Percentiles rank a stretch among this genome's conserved stretches.
Conservation (phyloP, 169 alveolate genomes). For the Babesia sp. region DNA sequence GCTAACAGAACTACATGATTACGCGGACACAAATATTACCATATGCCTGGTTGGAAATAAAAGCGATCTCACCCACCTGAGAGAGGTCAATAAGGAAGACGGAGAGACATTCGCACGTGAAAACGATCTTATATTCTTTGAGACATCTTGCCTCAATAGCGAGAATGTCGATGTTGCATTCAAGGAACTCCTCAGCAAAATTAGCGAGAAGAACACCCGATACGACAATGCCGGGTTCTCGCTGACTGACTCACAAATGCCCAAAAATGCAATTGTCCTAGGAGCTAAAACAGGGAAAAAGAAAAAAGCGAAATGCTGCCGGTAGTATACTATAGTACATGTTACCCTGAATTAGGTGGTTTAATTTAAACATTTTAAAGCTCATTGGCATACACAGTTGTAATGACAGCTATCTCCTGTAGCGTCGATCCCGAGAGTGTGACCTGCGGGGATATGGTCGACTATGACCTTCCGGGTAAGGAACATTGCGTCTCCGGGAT, state of each 20-base stretch:
- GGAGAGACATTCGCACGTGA: constrained; percentile 88
- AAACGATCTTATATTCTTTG: constrained; percentile 91
- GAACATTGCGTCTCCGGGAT: too few relatives aligned
- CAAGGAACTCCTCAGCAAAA: constrained; percentile 73
- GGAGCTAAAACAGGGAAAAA: constrained; percentile 11
- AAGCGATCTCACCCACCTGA: constrained; percentile 88
- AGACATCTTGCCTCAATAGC: constrained; percentile 94
- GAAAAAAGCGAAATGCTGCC: constrained; percentile 32
- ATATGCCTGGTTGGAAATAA: constrained; percentile 97
- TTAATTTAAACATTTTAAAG: too few relatives aligned
- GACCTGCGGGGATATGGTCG: neutral
- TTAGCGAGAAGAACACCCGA: constrained; percentile 66
- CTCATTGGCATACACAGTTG: too few relatives aligned
- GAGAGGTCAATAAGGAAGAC: constrained; percentile 91
- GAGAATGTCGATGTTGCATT: constrained; percentile 95
- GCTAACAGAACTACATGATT: constrained; percentile 95
- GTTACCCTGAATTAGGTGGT: too few relatives aligned
- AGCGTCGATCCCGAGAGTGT: neutral
- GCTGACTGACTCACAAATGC: constrained; percentile 13
- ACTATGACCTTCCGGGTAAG: too few relatives aligned
- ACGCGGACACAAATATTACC: constrained; percentile 94
- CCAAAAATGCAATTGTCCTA: constrained; percentile 26
- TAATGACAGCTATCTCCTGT: neutral
- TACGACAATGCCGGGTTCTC: constrained; percentile 28
- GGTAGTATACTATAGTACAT: too few relatives aligned